Percentiles rank a stretch among this genome's conserved stretches.
Evolutionary conservation across 176 grass and related monocot species (phyloP).

Genomic region (Zoysia pacifica): DNA sequence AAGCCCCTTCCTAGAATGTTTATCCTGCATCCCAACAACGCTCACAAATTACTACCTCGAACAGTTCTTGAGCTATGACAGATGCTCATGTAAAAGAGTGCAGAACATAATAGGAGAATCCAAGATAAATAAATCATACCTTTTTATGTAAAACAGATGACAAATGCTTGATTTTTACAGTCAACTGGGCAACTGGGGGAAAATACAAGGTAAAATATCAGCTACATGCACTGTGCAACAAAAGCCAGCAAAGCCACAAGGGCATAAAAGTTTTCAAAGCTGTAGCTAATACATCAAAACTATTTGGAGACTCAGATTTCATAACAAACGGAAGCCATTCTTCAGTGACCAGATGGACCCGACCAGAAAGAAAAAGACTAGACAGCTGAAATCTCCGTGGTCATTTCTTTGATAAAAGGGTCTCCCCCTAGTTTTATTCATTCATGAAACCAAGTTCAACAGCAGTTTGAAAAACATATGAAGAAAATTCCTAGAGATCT

Average conservation of each 20-base stretch:
- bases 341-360: not conserved
- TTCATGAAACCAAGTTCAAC: too few relatives aligned
- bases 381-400: not conserved
- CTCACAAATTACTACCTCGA: not conserved
- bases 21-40: slow-evolving; percentile 51
- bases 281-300: not conserved
- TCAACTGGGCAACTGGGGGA: slow-evolving; percentile 87
- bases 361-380: not conserved
- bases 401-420: too few relatives aligned
- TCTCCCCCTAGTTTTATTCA: too few relatives aligned
- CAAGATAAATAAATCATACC: slow-evolving; percentile 44
- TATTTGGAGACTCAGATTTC: not conserved
- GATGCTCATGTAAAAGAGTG: not conserved
- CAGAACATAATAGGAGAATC: not conserved
- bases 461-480: not conserved
- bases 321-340: not conserved
- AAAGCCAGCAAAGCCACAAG: not conserved
- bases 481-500: not conserved
- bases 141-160: slow-evolving; percentile 84
- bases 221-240: slow-evolving; percentile 3
- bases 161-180: slow-evolving; percentile 94
- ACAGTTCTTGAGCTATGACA: not conserved
- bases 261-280: not conserved
- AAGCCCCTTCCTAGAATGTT: slow-evolving; percentile 90
- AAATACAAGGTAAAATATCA: slow-evolving; percentile 36